phyloP scores from a whole-genome alignment of 2,329 filamentous ascomycete species.

The Helotiales sp. region DNA sequence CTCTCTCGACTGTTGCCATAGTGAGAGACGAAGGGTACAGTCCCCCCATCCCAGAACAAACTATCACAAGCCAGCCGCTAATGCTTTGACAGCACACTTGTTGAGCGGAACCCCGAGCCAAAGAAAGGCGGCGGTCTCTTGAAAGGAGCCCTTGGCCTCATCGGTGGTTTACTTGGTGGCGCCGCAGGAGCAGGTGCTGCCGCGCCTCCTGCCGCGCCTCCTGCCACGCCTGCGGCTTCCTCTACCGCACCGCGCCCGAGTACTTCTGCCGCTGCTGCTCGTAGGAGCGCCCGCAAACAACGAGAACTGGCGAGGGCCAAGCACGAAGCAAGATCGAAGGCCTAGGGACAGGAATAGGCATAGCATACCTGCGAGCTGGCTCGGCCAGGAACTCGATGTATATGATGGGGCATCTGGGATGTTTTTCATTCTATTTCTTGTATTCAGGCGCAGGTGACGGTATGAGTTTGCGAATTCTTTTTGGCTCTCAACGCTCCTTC shows the following conservation, averaged over 20 bases:
- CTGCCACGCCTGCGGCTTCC: background rate
- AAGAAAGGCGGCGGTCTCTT: background rate
- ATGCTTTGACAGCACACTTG: background rate
- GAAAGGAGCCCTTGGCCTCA: background rate
- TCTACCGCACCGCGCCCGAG: background rate
- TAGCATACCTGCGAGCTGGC: background rate
- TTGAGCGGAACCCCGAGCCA: slow-evolving; percentile 3
- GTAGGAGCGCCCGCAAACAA: background rate
- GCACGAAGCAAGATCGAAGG: no score
- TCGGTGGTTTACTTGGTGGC: background rate
- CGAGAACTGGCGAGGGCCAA: background rate
- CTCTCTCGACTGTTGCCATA: background rate
- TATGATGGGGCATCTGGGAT: background rate
- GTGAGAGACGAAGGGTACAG: background rate
- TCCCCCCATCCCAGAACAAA: background rate
- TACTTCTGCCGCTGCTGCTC: slow-evolving; percentile 1
- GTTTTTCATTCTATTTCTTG: background rate
- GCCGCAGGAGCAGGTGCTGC: background rate
- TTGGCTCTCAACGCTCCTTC: no score
- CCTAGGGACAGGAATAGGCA: no score
- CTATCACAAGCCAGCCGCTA: background rate
- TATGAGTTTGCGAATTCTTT: background rate
- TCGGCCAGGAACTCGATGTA: background rate
- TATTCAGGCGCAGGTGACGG: background rate
- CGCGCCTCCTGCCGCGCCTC: background rate